Percentiles rank a stretch among this genome's conserved stretches.
Evolutionary conservation across 306 rosid genomes (phyloP).

Genomic region (Citrullus colocynthis): DNA sequence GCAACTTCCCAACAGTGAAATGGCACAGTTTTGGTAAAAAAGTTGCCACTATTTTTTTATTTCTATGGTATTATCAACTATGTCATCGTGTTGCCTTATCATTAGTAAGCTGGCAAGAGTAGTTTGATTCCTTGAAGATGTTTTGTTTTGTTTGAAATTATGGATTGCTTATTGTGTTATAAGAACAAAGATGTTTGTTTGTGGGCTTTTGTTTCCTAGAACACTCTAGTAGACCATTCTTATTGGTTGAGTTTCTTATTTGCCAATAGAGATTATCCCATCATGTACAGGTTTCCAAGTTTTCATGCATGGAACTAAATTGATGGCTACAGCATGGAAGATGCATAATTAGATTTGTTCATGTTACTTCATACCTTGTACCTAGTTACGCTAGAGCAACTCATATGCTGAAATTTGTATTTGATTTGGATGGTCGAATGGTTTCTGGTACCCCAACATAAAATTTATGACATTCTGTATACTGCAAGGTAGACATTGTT

Average conservation of each 20-base stretch:
- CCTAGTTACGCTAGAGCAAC: neutral
- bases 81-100: neutral
- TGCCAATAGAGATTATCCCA: neutral
- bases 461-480: neutral
- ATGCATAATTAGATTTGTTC: neutral
- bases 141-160: neutral
- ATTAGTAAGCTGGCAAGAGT: neutral
- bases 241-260: neutral
- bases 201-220: neutral
- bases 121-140: neutral
- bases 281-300: neutral
- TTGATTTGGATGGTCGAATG: neutral
- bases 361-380: neutral
- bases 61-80: neutral
- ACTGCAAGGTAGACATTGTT: neutral
- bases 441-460: neutral
- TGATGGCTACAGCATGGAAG: neutral
- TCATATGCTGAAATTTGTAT: neutral
- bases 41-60: neutral
- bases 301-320: neutral
- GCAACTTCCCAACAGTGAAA: slow-evolving; percentile 59
- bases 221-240: neutral
- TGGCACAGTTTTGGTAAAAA: slow-evolving; percentile 80
- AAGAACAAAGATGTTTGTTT: neutral
- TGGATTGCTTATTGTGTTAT: neutral